These are phyloP conservation scores for Aureobasidium sp. DNA, from an alignment of 2,329 filamentous ascomycete genomes.

Conservation along the genomic window DNA sequence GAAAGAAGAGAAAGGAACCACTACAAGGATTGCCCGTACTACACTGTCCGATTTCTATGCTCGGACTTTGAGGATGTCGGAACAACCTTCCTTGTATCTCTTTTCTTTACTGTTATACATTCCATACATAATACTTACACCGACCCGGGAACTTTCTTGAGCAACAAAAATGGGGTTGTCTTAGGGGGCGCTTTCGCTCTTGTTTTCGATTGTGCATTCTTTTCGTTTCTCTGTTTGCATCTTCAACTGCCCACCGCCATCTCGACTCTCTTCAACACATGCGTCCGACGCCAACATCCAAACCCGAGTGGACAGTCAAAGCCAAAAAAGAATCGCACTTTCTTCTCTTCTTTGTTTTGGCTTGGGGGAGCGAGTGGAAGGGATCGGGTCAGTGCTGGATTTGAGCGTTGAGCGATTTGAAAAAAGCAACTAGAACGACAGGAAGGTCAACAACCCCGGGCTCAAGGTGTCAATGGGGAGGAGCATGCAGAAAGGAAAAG, in stretches of 20 bases:
- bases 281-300: neutral
- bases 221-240: neutral
- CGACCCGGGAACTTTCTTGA: neutral
- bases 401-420: neutral
- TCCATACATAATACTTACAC: conserved; percentile 14
- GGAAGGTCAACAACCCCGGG: neutral
- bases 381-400: neutral
- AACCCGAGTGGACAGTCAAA: too few relatives aligned
- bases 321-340: too few relatives aligned
- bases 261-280: neutral
- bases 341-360: too few relatives aligned
- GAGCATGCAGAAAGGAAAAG: neutral
- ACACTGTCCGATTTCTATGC: neutral
- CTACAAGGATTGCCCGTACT: neutral
- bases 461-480: neutral
- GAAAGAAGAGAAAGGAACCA: conserved; percentile 1
- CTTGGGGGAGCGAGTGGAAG: neutral
- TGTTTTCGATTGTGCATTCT: conserved; percentile 1
- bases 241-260: neutral
- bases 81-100: conserved; percentile 5
- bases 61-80: neutral
- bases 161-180: conserved; percentile 5
- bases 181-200: neutral
- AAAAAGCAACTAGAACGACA: neutral
- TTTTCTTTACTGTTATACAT: conserved; percentile 12